These are phyloP conservation scores for Microsporum ferrugineum DNA, from an alignment of 2,329 filamentous ascomycete genomes.

Conservation along the genomic window DNA sequence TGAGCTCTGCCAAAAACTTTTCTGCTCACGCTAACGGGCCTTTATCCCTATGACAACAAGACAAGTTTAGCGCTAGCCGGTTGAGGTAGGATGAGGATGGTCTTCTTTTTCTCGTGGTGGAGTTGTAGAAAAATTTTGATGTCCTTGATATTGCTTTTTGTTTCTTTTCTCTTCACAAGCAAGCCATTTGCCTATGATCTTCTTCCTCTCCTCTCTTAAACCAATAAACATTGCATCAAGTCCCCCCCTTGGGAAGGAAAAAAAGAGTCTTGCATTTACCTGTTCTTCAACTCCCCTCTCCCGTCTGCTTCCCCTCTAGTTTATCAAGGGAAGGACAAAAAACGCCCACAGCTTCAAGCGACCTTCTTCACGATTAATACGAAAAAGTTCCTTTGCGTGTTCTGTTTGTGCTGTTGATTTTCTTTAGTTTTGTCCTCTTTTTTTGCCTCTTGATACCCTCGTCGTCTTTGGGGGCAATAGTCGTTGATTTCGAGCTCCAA, in stretches of 20 bases:
- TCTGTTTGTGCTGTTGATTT: background rate
- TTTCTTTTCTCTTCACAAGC: background rate
- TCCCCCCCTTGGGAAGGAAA: background rate
- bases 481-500: background rate
- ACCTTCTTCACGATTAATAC: background rate
- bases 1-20: background rate
- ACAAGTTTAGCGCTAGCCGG: background rate
- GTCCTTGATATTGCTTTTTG: background rate
- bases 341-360: background rate
- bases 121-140: background rate
- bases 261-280: background rate
- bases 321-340: background rate
- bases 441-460: slow-evolving; percentile 1
- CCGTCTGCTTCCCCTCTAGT: background rate
- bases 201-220: background rate
- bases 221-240: slow-evolving; percentile 1
- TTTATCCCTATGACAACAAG: slow-evolving; percentile 2
- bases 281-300: background rate
- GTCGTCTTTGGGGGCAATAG: background rate
- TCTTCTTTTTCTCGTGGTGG: background rate
- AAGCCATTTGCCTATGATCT: background rate
- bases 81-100: background rate
- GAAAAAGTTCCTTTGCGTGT: background rate
- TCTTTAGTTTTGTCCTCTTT: background rate
- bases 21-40: background rate